phyloP scores from a whole-genome alignment of 2,329 filamentous ascomycete genomes.

The Lachnellula subtilissima region DNA sequence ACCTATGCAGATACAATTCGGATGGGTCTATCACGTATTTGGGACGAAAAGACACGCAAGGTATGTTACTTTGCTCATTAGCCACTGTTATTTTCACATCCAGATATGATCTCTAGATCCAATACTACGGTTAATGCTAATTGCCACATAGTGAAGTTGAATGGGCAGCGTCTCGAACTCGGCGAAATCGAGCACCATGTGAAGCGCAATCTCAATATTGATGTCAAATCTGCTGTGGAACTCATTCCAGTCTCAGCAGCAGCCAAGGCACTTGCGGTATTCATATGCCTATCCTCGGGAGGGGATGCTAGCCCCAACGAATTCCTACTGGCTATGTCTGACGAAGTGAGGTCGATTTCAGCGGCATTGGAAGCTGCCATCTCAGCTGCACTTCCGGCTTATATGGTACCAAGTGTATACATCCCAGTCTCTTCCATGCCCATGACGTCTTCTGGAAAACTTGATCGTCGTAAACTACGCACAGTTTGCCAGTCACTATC shows the following conservation, averaged over 20 bases:
- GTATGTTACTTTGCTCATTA: neutral
- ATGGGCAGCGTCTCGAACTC: constrained; percentile 59
- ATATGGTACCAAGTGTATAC: constrained; percentile 33
- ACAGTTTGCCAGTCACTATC: constrained; percentile 5
- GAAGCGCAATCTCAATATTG: neutral
- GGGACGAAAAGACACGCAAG: constrained; percentile 57
- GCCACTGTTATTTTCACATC: no score
- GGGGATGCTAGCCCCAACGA: neutral
- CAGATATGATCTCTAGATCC: no score
- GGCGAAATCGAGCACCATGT: constrained; percentile 48
- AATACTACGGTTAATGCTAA: no score
- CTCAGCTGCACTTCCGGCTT: constrained; percentile 18
- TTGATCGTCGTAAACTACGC: constrained; percentile 34
- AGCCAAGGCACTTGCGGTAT: constrained; percentile 1
- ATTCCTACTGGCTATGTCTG: neutral
- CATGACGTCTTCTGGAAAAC: constrained; percentile 30
- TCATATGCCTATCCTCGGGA: neutral
- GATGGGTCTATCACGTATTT: constrained; percentile 57
- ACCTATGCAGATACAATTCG: constrained; percentile 43
- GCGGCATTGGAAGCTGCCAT: neutral
- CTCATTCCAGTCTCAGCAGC: neutral
- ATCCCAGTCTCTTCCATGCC: constrained; percentile 29
- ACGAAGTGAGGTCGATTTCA: neutral
- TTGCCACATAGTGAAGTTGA: constrained; percentile 46
- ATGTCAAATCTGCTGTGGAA: constrained; percentile 4